These are phyloP conservation scores for Penicillium expansum DNA, from an alignment of 2,329 filamentous ascomycete genomes.

Conservation along the genomic window DNA sequence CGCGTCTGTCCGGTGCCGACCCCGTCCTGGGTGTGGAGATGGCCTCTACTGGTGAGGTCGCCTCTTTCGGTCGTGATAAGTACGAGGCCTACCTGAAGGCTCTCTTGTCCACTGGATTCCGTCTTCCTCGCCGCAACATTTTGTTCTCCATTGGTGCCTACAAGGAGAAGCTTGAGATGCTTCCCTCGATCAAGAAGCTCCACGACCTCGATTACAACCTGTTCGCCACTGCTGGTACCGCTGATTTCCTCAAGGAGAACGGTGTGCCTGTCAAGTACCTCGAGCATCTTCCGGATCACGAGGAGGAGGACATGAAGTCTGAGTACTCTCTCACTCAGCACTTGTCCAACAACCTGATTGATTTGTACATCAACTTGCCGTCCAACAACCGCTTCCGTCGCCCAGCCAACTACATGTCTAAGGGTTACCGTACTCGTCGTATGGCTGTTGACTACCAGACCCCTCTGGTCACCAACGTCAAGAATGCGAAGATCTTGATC, in stretches of 20 bases:
- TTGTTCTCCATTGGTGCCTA: slow-evolving; percentile 92
- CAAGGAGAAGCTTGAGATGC: slow-evolving; percentile 97
- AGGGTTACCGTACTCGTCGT: slow-evolving; percentile 91
- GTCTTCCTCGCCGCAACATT: slow-evolving; percentile 91
- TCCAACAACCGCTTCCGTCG: slow-evolving; percentile 96
- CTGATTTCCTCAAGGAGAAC: slow-evolving; percentile 93
- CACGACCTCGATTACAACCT: slow-evolving; percentile 91
- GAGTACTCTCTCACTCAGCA: slow-evolving; percentile 98
- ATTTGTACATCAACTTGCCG: slow-evolving; percentile 98
- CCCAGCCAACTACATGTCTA: slow-evolving; percentile 97
- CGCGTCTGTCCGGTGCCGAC: slow-evolving; percentile 89
- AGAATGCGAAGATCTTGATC: slow-evolving; percentile 96
- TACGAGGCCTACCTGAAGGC: slow-evolving; percentile 98
- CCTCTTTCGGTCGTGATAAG: slow-evolving; percentile 91
- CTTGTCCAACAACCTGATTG: slow-evolving; percentile 95
- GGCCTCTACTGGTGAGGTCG: slow-evolving; percentile 97
- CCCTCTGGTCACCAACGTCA: slow-evolving; percentile 95
- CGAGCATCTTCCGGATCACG: slow-evolving; percentile 70
- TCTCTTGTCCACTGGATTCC: slow-evolving; percentile 92
- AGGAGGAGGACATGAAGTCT: slow-evolving; percentile 80
- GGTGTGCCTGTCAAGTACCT: slow-evolving; percentile 89
- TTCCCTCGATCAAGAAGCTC: slow-evolving; percentile 85
- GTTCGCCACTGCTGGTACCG: slow-evolving; percentile 93
- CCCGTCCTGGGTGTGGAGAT: slow-evolving; percentile 97
- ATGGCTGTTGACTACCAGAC: slow-evolving; percentile 99